These are phyloP conservation scores for Dendrobium catenatum DNA, from an alignment of 106 monocot species.

Conservation along the genomic window DNA sequence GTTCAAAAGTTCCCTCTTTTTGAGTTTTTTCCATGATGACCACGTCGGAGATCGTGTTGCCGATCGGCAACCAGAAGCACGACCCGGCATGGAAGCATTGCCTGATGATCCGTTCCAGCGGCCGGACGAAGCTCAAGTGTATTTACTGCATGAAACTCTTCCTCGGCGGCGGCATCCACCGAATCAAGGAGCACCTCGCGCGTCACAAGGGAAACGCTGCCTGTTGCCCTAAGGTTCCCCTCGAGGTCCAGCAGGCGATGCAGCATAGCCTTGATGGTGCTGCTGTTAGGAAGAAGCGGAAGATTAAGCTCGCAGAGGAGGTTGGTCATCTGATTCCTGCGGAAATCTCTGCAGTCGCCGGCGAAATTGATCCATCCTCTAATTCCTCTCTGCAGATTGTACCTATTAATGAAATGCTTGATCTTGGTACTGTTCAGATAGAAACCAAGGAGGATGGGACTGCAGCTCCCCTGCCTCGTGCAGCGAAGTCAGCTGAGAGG, in stretches of 20 bases:
- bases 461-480: neutral
- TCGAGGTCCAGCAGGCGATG: conserved; percentile 73
- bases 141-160: conserved; percentile 81
- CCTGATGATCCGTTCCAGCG: conserved; percentile 29
- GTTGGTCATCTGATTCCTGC: conserved; percentile 28
- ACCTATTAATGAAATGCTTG: conserved; percentile 29
- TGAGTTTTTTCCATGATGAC: conserved; percentile 20
- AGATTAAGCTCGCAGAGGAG: conserved; percentile 53
- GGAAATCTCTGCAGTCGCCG: neutral
- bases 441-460: conserved; percentile 28
- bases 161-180: conserved; percentile 90
- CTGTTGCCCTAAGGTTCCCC: conserved; percentile 75
- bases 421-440: conserved; percentile 16
- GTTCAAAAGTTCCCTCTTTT: neutral
- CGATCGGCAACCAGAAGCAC: conserved; percentile 95
- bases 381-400: conserved; percentile 11
- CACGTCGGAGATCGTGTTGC: conserved; percentile 52
- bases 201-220: conserved; percentile 91
- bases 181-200: conserved; percentile 97
- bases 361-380: conserved; percentile 3
- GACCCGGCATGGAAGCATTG: conserved; percentile 88
- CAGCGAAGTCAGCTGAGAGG: conserved; percentile 10
- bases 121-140: conserved; percentile 69
- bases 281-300: conserved; percentile 53
- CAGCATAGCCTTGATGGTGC: conserved; percentile 72